Conservation (phyloP, 2,329 filamentous ascomycete species). For the Verticillium longisporum region DNA sequence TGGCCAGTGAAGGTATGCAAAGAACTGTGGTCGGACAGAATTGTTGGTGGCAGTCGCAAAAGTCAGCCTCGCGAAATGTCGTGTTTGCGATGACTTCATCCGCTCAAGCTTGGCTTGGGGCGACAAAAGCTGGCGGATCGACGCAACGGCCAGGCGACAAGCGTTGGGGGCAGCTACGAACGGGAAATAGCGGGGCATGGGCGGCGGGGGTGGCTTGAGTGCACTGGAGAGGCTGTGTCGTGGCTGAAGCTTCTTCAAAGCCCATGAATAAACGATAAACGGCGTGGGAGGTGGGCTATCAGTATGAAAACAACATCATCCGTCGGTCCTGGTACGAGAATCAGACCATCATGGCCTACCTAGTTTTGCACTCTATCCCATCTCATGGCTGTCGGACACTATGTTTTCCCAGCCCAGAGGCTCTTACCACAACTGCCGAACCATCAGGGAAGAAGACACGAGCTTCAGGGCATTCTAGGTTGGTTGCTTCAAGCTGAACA, state of each 20-base stretch:
- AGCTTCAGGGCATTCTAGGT: not conserved
- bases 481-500: not conserved
- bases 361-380: no score
- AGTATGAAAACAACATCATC: not conserved
- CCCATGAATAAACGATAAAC: no score
- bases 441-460: slow-evolving; percentile 2
- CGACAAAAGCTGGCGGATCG: not conserved
- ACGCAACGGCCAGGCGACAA: not conserved
- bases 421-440: not conserved
- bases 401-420: not conserved
- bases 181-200: not conserved
- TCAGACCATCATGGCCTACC: no score
- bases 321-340: no score
- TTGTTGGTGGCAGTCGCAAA: not conserved
- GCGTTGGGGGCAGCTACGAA: not conserved
- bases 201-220: not conserved
- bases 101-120: not conserved
- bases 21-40: not conserved
- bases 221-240: not conserved
- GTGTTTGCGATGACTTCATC: not conserved
- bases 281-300: no score
- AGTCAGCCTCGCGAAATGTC: not conserved
- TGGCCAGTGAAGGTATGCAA: not conserved
- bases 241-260: not conserved
- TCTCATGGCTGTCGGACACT: not conserved